Evolutionary conservation across 331 rosid genomes (phyloP).

Genomic region (Arachis monticola): DNA sequence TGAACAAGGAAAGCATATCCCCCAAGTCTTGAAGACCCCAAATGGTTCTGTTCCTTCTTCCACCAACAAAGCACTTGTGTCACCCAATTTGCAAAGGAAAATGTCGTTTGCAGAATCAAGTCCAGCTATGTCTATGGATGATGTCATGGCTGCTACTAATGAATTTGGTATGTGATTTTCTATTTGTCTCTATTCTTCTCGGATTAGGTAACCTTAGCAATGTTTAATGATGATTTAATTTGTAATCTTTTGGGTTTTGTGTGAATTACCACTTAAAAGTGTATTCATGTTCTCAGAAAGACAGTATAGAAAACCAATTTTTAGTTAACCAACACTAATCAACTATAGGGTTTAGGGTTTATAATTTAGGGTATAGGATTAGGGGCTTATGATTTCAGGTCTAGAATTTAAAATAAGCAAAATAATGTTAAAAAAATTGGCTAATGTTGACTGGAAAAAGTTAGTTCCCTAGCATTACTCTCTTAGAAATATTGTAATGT

Average conservation of each 20-base stretch:
- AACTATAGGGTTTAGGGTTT: too few relatives aligned
- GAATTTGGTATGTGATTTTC: conserved; percentile 46
- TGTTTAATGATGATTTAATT: neutral
- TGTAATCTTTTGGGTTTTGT: neutral
- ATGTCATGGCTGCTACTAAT: conserved; percentile 30
- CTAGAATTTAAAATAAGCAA: too few relatives aligned
- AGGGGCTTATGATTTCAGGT: too few relatives aligned
- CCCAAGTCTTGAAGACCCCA: neutral
- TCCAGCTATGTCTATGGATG: conserved; percentile 10
- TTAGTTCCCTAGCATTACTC: too few relatives aligned
- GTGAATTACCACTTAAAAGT: neutral
- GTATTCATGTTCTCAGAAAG: neutral
- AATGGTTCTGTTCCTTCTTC: conserved; percentile 10
- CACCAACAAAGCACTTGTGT: conserved; percentile 9
- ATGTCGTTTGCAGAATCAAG: conserved; percentile 21
- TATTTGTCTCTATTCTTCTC: neutral
- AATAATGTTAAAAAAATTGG: too few relatives aligned
- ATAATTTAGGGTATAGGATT: too few relatives aligned
- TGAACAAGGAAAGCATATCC: conserved; percentile 37
- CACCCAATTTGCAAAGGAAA: conserved; percentile 1
- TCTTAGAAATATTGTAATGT: neutral
- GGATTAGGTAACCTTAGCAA: neutral
- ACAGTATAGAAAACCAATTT: too few relatives aligned
- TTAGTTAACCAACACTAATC: too few relatives aligned
- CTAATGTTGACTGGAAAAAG: too few relatives aligned